Evolutionary conservation across 164 flowering plant genomes (phyloP), one percentile per base, ranked within the genome.

Genomic region (Stephania cephalantha): DNA sequence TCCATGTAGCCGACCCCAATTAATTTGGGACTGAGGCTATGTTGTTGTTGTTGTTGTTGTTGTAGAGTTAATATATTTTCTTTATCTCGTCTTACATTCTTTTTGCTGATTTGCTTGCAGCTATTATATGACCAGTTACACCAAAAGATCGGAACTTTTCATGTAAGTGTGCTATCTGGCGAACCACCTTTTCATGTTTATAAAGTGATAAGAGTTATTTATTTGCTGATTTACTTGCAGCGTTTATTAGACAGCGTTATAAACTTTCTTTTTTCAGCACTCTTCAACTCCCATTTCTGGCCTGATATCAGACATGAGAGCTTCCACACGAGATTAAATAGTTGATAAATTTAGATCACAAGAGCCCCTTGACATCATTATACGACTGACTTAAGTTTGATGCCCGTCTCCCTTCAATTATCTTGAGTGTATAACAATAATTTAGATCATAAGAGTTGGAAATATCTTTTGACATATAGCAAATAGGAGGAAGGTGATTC

Each of bases 41-140:
- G 25, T 25, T 25, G 25, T 25, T 25, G 25, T 25, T 25, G 25
- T 25, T 25, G 25, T 25, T 25, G 25, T 25, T 25, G 25, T 25
- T 25, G 25, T 25, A 25, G 25, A 25, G 25, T 25, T 25, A 25
- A 31, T 29, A 15, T 2, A 50, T 35, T 50, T 61, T 71, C 65
- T 70, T 72, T 11, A 45, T 74, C 67, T 17, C 58, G 15, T 25
- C 63, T 80, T 71, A 63, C 31, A 13, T 72, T 82, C 65, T 76
- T 63, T 35, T 53, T 69, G 69, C 44, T 63, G 74, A 71, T 35
- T 76, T 31, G 71, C 35, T 73, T 84, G 84, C 95, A 94, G 98
- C 83, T 64, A 68, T 83, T 92, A 50, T 87, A 89, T 82, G 93
- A 91, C 80, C 90, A 90, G 55, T 74, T 91, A 77, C 91, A 91